Percentiles rank a stretch among this genome's conserved stretches.
These are phyloP conservation scores for Zanthoxylum bungeanum DNA, from an alignment of 345 rosid species.

Conservation along the genomic window DNA sequence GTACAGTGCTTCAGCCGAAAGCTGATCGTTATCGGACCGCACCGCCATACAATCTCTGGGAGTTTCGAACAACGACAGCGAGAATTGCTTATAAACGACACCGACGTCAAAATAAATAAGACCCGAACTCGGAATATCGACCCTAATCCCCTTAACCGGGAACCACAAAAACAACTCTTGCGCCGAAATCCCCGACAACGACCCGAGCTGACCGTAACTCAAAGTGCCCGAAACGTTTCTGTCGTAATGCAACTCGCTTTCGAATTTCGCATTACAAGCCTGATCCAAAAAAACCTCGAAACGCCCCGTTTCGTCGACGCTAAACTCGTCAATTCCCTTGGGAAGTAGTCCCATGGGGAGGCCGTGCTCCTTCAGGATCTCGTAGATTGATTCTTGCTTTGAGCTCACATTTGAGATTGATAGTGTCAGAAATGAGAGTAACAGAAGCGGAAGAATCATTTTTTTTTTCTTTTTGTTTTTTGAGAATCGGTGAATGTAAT, in stretches of 20 bases:
- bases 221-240: constrained; percentile 65
- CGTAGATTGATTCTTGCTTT: constrained; percentile 46
- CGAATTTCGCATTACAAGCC: constrained; percentile 86
- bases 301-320: constrained; percentile 45
- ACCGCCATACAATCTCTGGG: constrained; percentile 71
- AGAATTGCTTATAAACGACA: constrained; percentile 75
- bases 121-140: constrained; percentile 86
- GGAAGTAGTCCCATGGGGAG: constrained; percentile 86
- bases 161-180: constrained; percentile 91
- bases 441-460: constrained; percentile 21
- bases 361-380: constrained; percentile 51
- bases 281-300: constrained; percentile 74
- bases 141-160: constrained; percentile 78
- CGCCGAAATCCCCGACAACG: constrained; percentile 71
- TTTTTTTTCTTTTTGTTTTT: not conserved
- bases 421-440: constrained; percentile 25
- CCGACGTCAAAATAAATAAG: constrained; percentile 87
- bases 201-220: constrained; percentile 52
- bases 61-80: constrained; percentile 84
- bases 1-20: constrained; percentile 21
- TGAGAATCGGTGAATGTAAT: too few species aligned
- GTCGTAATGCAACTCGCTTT: constrained; percentile 80
- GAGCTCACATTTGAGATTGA: constrained; percentile 19
- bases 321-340: constrained; percentile 60
- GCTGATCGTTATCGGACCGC: constrained; percentile 9